Evolutionary conservation across 352 stramenopile species (phyloP).

Genomic region (Globisporangium takayamanum): DNA sequence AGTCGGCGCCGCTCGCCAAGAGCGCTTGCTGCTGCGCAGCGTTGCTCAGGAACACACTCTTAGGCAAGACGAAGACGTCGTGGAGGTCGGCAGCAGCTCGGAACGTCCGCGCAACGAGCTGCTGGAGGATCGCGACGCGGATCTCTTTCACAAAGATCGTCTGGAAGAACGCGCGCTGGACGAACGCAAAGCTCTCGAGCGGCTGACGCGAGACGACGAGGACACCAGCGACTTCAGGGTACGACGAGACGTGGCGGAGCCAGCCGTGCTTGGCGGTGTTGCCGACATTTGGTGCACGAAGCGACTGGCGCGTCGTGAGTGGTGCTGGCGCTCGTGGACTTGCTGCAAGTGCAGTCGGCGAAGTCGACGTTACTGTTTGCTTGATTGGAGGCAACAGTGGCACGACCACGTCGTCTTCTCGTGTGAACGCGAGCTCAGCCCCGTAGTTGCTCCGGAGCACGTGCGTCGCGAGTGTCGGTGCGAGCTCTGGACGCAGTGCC

Average conservation of each 20-base stretch:
- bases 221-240: conserved; percentile 19
- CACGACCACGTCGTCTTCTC: not conserved
- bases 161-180: conserved; percentile 25
- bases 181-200: conserved; percentile 31
- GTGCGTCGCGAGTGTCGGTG: conserved; percentile 20
- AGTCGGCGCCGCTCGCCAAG: not conserved
- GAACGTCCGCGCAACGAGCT: conserved; percentile 9
- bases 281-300: not conserved
- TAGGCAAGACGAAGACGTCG: conserved; percentile 9
- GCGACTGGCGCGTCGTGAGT: too few species aligned
- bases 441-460: conserved; percentile 20
- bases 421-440: conserved; percentile 12
- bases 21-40: not conserved
- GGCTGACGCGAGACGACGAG: conserved; percentile 17
- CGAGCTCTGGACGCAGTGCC: conserved; percentile 20
- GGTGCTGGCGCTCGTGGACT: not conserved
- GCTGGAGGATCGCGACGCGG: conserved; percentile 13
- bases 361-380: not conserved
- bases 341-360: not conserved
- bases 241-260: conserved; percentile 12
- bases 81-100: not conserved
- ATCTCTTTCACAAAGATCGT: conserved; percentile 12
- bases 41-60: conserved; percentile 6
- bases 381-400: not conserved
- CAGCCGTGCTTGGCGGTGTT: conserved; percentile 12